These are phyloP conservation scores for Verticillium klebahnii DNA, from an alignment of 2,329 filamentous ascomycete species.

Conservation along the genomic window DNA sequence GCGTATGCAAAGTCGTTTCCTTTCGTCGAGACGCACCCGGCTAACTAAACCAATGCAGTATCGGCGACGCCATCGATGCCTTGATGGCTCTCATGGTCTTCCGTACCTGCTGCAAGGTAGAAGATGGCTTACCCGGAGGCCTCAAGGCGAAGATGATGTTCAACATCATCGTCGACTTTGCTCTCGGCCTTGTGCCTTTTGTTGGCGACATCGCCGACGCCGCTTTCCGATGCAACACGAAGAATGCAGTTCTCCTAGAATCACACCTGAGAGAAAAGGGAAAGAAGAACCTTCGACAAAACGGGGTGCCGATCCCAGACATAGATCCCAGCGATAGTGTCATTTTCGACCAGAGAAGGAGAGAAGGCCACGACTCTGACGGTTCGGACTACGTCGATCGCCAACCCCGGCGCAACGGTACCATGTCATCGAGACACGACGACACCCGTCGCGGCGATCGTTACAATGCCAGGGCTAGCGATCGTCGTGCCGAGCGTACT, in stretches of 20 bases:
- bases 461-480: neutral
- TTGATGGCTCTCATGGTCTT: conserved; percentile 74
- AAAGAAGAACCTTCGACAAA: conserved; percentile 46
- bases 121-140: conserved; percentile 65
- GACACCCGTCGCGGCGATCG: conserved; percentile 4
- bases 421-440: conserved; percentile 15
- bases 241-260: conserved; percentile 68
- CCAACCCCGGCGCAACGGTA: conserved; percentile 10
- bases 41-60: conserved; percentile 31
- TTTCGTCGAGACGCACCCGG: neutral
- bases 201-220: conserved; percentile 73
- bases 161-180: conserved; percentile 72
- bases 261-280: conserved; percentile 65
- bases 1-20: conserved; percentile 50
- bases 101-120: conserved; percentile 64
- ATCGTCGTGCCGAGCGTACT: neutral
- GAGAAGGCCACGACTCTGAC: conserved; percentile 1
- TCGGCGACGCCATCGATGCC: conserved; percentile 71
- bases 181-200: conserved; percentile 69
- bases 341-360: conserved; percentile 40
- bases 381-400: neutral
- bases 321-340: conserved; percentile 49
- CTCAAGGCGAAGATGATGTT: conserved; percentile 70
- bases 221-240: conserved; percentile 69
- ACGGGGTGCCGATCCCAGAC: conserved; percentile 40